These are phyloP conservation scores for Hypoxylon sp. DNA, from an alignment of 2,329 filamentous ascomycete genomes.

Conservation along the genomic window DNA sequence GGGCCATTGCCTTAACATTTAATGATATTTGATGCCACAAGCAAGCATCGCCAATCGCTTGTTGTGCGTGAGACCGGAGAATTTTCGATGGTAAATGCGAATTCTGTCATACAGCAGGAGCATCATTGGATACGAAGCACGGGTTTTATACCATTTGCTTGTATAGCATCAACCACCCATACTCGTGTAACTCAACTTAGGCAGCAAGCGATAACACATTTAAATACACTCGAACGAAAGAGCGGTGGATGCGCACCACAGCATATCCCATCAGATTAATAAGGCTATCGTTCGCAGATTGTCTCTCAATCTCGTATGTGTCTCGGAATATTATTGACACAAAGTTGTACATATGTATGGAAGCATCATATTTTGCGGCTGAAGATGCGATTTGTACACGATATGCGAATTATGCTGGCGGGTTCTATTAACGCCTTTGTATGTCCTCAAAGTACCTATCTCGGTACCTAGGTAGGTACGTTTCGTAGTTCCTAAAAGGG, in stretches of 20 bases:
- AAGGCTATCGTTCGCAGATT: background rate
- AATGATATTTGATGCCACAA: constrained; percentile 30
- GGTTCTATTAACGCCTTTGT: constrained; percentile 2
- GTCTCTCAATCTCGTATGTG: background rate
- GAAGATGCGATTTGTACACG: constrained; percentile 8
- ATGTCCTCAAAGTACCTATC: background rate
- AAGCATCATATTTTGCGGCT: constrained; percentile 13
- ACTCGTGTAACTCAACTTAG: constrained; percentile 14
- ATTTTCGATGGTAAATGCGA: constrained; percentile 29
- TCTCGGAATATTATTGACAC: constrained; percentile 3
- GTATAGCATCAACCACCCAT: constrained; percentile 17
- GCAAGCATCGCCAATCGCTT: constrained; percentile 39
- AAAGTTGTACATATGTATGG: constrained; percentile 1
- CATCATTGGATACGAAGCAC: constrained; percentile 39
- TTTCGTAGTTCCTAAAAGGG: constrained; percentile 44
- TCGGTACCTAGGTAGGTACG: constrained; percentile 37
- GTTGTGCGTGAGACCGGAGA: constrained; percentile 35
- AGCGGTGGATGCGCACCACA: constrained; percentile 1
- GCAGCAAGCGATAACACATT: constrained; percentile 5
- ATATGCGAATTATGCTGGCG: constrained; percentile 8
- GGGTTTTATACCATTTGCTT: constrained; percentile 27
- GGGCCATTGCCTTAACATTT: constrained; percentile 33
- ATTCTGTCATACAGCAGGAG: constrained; percentile 33
- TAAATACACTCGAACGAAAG: background rate
- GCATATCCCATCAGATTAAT: background rate